Evolutionary conservation across 2,329 filamentous ascomycete genomes (phyloP), one percentile per base, ranked within the genome.

Genomic region (Aureobasidium pullulans): DNA sequence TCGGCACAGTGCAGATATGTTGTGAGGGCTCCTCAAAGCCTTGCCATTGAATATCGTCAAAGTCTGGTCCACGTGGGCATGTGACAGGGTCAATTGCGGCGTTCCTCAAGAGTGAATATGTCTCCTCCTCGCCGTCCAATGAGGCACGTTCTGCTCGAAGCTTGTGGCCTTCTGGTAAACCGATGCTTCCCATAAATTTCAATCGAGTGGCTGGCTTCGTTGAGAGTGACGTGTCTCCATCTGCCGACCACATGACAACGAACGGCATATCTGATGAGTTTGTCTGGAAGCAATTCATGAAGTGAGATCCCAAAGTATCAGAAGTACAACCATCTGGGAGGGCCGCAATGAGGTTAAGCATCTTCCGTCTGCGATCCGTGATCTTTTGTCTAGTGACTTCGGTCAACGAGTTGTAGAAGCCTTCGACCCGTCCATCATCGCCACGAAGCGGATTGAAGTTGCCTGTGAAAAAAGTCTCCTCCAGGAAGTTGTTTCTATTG

Each of bases 21-120:
- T 48, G 58, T 15, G 63, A 61, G 8, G 61, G 57, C 39, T 66
- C 65, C 13, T 61, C 62, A 28, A 61, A 64, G 0, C 67, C 67
- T 31, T 57, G 48, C 66, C 66, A 67, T 1, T 47, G 37, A 15
- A 68, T 42, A 4, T 61, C 65, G 1, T 64, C 59, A 13, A 67
- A 62, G 2, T 59, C 48, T n/a, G 47, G 15, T 37, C 46, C 47
- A 5, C 28, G 15, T 2, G 47, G 57, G 4, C 31, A 34, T 3
- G 57, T 59, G 31, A 16, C 23, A 8, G 42, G 36, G 19, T 44
- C 13, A 4, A 0, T n/a, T 31, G 15, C 11, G 9, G 37, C 46
- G 4, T 44, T 19, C 11, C 11, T 37, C 9, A 59, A 23, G 0
- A 59, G 47, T n/a, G 47, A 29, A 29, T 50, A 50, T 2, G 52